A percentile compares a stretch with the other conserved stretches of the same genome.
These are phyloP conservation scores for Dactylellina haptotyla DNA, from an alignment of 2,329 filamentous ascomycete genomes.

Conservation along the genomic window DNA sequence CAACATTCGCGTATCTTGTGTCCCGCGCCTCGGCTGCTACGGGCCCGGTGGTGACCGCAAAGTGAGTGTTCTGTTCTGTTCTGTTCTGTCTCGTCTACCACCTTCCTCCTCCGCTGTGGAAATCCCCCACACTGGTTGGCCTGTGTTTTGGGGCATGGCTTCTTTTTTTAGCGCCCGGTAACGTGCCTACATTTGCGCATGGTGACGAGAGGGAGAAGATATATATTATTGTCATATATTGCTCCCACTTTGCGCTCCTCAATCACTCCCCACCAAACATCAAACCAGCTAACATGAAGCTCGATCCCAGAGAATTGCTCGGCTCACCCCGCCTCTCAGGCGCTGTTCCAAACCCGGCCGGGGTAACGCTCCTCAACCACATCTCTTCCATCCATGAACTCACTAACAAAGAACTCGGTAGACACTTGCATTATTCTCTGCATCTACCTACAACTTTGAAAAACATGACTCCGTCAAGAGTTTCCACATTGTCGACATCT, in stretches of 20 bases:
- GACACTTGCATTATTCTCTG: conserved; percentile 66
- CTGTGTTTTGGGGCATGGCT: not conserved
- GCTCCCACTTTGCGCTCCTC: no score
- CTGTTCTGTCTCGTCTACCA: not conserved
- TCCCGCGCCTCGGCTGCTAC: conserved; percentile 8
- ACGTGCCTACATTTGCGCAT: no score
- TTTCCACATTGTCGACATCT: conserved; percentile 77
- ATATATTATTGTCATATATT: no score
- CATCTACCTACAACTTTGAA: conserved; percentile 82
- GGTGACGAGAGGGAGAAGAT: not conserved
- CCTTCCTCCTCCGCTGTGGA: conserved; percentile 20
- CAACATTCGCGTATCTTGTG: not conserved
- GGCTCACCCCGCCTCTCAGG: conserved; percentile 77
- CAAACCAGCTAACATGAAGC: conserved; percentile 67
- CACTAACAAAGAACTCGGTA: conserved; percentile 44
- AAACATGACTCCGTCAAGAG: conserved; percentile 72
- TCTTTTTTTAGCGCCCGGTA: conserved; percentile 7
- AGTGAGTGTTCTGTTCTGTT: conserved; percentile 23
- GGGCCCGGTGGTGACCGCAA: conserved; percentile 13
- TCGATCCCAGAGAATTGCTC: conserved; percentile 80
- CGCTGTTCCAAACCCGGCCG: conserved; percentile 73
- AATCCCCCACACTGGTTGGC: conserved; percentile 1
- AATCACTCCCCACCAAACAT: no score
- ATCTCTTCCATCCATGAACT: conserved; percentile 69
- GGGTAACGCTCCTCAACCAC: no score